Conservation (phyloP, 192 early-diverging fungal species). For the Helicostylum pulchrum region DNA sequence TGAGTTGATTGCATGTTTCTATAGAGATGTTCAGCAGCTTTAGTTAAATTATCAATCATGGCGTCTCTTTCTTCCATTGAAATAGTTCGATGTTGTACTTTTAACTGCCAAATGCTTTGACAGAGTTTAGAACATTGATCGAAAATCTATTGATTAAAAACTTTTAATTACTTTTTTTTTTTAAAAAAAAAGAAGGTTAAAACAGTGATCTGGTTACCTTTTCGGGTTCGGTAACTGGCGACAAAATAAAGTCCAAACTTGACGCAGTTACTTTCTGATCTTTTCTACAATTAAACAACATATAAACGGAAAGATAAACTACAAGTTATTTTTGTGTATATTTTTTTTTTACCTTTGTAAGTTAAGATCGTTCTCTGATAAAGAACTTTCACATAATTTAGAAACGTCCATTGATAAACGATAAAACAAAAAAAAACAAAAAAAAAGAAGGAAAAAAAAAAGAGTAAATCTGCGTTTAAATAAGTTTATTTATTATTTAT, state of each 20-base stretch:
- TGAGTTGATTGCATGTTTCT: neutral
- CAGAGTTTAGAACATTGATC: conserved; percentile 9
- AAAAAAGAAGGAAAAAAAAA: neutral
- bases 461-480: neutral
- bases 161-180: no score
- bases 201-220: neutral
- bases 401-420: conserved; percentile 10
- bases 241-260: conserved; percentile 3
- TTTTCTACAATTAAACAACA: neutral
- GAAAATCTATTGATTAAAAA: neutral
- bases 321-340: neutral
- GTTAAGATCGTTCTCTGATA: neutral
- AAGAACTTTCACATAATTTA: conserved; percentile 3
- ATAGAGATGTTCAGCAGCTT: neutral
- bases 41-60: conserved; percentile 4
- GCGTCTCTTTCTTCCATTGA: neutral
- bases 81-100: conserved; percentile 1
- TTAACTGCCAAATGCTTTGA: conserved; percentile 11
- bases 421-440: neutral
- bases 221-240: neutral
- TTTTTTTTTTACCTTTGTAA: conserved; percentile 1
- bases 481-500: conserved; percentile 2
- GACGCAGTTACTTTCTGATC: neutral
- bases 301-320: neutral
- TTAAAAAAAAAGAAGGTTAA: no score